These are phyloP conservation scores for Ophiostoma tasmaniense DNA, from an alignment of 2,329 filamentous ascomycete species.

Conservation along the genomic window DNA sequence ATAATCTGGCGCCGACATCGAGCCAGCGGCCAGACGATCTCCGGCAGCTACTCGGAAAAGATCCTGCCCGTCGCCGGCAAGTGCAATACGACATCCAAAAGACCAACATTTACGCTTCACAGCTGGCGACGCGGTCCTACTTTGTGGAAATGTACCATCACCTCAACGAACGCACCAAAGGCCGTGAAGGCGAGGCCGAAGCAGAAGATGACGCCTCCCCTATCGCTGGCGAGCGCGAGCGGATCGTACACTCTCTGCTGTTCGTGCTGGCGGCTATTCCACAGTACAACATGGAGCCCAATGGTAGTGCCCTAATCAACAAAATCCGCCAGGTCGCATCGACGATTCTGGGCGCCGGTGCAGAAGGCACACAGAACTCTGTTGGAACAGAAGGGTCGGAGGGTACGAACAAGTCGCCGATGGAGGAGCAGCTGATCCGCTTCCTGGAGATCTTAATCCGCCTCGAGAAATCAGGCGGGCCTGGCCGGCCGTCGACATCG, in stretches of 20 bases:
- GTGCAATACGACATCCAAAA: conserved; percentile 86
- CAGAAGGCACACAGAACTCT: neutral
- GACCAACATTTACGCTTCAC: conserved; percentile 77
- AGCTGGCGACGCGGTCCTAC: conserved; percentile 72
- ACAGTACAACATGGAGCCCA: conserved; percentile 76
- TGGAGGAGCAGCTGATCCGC: conserved; percentile 59
- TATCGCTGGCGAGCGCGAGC: conserved; percentile 60
- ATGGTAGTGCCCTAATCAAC: conserved; percentile 57
- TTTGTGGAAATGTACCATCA: conserved; percentile 81
- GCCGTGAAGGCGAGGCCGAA: conserved; percentile 42
- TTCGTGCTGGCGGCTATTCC: conserved; percentile 67
- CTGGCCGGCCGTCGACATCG: conserved; percentile 17
- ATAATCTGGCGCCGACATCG: neutral
- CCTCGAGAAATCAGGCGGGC: conserved; percentile 54
- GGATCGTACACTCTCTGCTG: conserved; percentile 73
- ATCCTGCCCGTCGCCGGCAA: conserved; percentile 43
- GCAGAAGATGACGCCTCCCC: neutral
- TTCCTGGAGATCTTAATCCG: conserved; percentile 69
- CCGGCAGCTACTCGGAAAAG: conserved; percentile 40
- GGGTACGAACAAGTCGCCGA: conserved; percentile 30
- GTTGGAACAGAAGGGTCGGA: conserved; percentile 22
- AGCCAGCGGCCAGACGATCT: conserved; percentile 39
- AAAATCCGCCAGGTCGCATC: conserved; percentile 81
- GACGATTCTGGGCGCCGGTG: conserved; percentile 49
- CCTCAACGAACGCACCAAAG: conserved; percentile 50